These are phyloP conservation scores for Typha latifolia DNA, from an alignment of 176 grass and related monocot genomes.

Conservation along the genomic window DNA sequence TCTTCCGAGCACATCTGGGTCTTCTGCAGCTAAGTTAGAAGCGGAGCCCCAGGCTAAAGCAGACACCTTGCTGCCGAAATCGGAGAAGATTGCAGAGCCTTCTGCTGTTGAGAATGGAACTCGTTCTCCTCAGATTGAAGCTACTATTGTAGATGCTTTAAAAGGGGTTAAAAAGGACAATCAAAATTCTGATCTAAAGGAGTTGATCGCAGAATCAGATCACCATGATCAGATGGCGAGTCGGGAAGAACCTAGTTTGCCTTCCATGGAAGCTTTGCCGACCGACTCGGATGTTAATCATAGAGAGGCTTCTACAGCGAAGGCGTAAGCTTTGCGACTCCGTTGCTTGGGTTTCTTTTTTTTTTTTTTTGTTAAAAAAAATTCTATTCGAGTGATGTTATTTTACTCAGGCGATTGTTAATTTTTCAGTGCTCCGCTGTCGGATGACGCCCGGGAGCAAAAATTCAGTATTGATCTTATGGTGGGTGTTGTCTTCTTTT, in stretches of 20 bases:
- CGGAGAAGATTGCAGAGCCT: constrained; percentile 36
- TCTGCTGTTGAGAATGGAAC: not conserved
- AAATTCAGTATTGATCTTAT: constrained; percentile 99
- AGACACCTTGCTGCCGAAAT: constrained; percentile 32
- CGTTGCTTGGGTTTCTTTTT: not conserved
- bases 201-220: constrained; percentile 25
- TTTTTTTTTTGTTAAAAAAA: not conserved
- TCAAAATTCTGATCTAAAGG: constrained; percentile 36
- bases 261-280: constrained; percentile 31
- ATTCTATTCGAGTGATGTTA: not conserved
- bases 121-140: not conserved
- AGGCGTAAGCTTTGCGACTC: constrained; percentile 47
- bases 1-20: constrained; percentile 37
- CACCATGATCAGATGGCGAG: constrained; percentile 35
- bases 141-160: not conserved
- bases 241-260: constrained; percentile 22
- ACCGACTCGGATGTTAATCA: constrained; percentile 35
- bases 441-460: constrained; percentile 41
- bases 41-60: constrained; percentile 21
- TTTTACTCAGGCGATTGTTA: not conserved
- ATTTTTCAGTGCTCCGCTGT: constrained; percentile 52
- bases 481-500: constrained; percentile 56
- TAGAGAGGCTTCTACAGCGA: constrained; percentile 41
- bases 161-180: not conserved
- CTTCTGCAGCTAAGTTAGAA: constrained; percentile 22